Evolutionary conservation across 306 rosid species (phyloP), one percentile per base, ranked within the genome.

Genomic region (Dicorynia guianensis): DNA sequence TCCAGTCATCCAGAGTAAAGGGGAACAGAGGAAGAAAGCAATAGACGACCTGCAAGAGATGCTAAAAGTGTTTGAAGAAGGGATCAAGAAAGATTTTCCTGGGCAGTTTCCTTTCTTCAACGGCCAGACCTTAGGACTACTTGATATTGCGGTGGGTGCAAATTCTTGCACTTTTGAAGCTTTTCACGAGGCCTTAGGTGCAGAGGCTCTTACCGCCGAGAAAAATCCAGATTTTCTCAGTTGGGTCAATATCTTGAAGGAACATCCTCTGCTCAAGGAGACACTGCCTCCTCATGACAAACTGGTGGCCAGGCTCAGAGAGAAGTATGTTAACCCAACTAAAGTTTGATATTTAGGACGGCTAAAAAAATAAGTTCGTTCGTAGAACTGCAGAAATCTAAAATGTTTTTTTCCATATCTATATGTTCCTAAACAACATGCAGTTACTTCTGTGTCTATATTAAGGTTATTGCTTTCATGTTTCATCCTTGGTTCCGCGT

Each of bases 241-340:
- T 0, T 85, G 88, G 91, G 83, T 81, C 30, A 52, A 81, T 68
- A 75, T 77, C 48, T 54, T 85, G 39, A 75, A 40, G 63, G 76
- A 66, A n/a, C 85, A 81, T 63, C 83, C 86, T 65, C 43, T 78
- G 54, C 20, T 90, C 54, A 77, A 68, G 47, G 72, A 82, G 74
- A 78, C 75, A 1, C 82, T 84, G 36, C 87, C 87, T 48, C 81
- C 86, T 66, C 86, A 82, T 69, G 76, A 87, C 20, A 80, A 71
- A 57, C n/a, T 78, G 53, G 84, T 82, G 4, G 75, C 71, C 48
- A 69, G 48, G 62, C 3, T 82, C 13, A 73, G 13, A 69, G 11
- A 43, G 13, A 72, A 3, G 17, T 30, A 18, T 11, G 14, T 4
- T 43, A 20, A 8, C 5, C 9, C 50, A 3, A 43, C 63, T 53